Conservation (phyloP, 495 filamentous ascomycete genomes). For the Xylaria venustula region DNA sequence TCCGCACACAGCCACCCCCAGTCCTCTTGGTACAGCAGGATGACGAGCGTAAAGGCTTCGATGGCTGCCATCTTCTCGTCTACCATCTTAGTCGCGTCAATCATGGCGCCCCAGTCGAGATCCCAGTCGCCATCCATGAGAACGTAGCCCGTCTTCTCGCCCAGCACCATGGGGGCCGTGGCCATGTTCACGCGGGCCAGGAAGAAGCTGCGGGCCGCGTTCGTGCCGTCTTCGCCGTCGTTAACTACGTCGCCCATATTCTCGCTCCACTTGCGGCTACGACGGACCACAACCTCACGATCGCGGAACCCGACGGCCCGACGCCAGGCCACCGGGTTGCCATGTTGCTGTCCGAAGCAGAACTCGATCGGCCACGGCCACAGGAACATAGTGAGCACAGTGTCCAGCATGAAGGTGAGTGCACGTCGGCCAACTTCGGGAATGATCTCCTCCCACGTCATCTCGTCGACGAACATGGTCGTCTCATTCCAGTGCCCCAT, state of each 20-base stretch:
- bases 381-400: constrained; percentile 64
- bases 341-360: constrained; percentile 49
- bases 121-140: constrained; percentile 79
- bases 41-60: constrained; percentile 61
- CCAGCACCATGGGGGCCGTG: constrained; percentile 59
- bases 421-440: constrained; percentile 53
- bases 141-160: constrained; percentile 72
- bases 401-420: constrained; percentile 66
- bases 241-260: constrained; percentile 40
- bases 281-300: constrained; percentile 72
- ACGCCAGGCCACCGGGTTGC: constrained; percentile 66
- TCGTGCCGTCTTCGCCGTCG: constrained; percentile 29
- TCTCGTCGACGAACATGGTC: constrained; percentile 54
- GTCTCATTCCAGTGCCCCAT: constrained; percentile 59
- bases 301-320: constrained; percentile 65
- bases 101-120: constrained; percentile 75
- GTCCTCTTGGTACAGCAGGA: constrained; percentile 63
- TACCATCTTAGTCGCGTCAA: constrained; percentile 62
- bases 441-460: constrained; percentile 49
- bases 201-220: constrained; percentile 27
- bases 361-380: constrained; percentile 77
- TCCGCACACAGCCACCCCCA: constrained; percentile 66
- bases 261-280: constrained; percentile 61
- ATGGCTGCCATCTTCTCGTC: constrained; percentile 54
- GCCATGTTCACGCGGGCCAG: constrained; percentile 44